phyloP scores from a whole-genome alignment of 169 alveolate genomes.

The Eimeria tenella region DNA sequence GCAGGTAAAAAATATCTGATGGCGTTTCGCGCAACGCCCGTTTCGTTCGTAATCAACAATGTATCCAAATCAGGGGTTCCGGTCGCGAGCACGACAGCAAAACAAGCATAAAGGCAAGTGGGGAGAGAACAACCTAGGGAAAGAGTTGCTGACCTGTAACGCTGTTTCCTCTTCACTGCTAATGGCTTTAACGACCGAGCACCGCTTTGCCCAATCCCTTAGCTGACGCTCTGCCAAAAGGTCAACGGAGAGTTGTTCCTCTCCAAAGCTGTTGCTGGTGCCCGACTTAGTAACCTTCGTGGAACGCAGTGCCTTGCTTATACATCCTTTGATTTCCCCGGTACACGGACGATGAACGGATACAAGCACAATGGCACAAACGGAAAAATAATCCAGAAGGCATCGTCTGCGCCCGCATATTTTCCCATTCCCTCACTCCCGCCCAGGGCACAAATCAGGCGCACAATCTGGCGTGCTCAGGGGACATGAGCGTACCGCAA shows the following conservation, averaged over 20 bases:
- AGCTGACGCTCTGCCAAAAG: slow-evolving; percentile 76
- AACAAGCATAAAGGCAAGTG: neutral
- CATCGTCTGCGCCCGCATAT: neutral
- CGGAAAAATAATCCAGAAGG: neutral
- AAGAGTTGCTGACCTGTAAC: slow-evolving; percentile 33
- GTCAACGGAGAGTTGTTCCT: slow-evolving; percentile 81
- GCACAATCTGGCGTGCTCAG: neutral
- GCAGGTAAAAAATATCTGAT: too few species aligned
- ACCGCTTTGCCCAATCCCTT: slow-evolving; percentile 38
- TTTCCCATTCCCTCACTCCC: too few species aligned
- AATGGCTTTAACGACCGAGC: slow-evolving; percentile 57
- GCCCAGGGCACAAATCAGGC: neutral
- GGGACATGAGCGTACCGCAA: neutral
- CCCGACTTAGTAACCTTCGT: slow-evolving; percentile 74
- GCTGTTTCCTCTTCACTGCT: slow-evolving; percentile 77
- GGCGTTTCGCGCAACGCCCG: too few species aligned
- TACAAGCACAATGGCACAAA: neutral
- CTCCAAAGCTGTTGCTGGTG: slow-evolving; percentile 77
- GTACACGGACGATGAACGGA: neutral
- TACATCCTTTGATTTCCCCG: neutral
- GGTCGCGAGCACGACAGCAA: neutral
- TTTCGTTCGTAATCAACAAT: too few species aligned
- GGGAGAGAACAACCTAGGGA: neutral
- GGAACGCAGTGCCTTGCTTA: slow-evolving; percentile 65
- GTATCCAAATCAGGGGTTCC: too few species aligned